phyloP scores from a whole-genome alignment of 2,329 filamentous ascomycete genomes.

The Monilinia polystroma region DNA sequence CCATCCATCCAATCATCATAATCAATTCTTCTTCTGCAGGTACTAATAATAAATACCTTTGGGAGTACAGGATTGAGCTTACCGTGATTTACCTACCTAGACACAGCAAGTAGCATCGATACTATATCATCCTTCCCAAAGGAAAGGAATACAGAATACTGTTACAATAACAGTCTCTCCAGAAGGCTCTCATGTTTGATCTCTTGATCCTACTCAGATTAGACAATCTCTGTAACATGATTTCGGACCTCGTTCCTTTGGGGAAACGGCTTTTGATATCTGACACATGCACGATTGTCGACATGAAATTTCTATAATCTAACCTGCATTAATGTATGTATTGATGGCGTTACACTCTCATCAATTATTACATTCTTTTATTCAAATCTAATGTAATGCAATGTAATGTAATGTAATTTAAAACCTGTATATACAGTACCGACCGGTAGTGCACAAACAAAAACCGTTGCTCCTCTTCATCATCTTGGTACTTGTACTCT shows the following conservation, averaged over 20 bases:
- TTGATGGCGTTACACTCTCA: background rate
- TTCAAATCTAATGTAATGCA: background rate
- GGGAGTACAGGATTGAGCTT: background rate
- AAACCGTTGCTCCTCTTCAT: background rate
- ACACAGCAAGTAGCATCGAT: background rate
- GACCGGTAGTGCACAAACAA: background rate
- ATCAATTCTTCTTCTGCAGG: background rate
- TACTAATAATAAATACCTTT: background rate
- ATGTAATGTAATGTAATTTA: too few species aligned
- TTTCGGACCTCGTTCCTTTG: background rate
- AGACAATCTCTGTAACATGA: constrained; percentile 9
- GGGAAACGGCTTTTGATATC: background rate
- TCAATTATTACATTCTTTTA: constrained; percentile 14
- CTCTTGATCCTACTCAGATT: background rate
- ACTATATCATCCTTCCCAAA: background rate
- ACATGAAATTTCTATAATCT: background rate
- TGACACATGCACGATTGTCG: background rate
- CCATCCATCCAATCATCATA: background rate
- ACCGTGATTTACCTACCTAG: background rate
- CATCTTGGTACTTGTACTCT: background rate
- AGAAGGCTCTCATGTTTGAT: background rate
- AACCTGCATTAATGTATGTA: background rate
- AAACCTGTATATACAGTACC: background rate
- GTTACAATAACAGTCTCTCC: background rate
- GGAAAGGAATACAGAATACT: background rate